Evolutionary conservation across 768 basidiomycete genomes (phyloP).

Genomic region (Naematelia encephala): DNA sequence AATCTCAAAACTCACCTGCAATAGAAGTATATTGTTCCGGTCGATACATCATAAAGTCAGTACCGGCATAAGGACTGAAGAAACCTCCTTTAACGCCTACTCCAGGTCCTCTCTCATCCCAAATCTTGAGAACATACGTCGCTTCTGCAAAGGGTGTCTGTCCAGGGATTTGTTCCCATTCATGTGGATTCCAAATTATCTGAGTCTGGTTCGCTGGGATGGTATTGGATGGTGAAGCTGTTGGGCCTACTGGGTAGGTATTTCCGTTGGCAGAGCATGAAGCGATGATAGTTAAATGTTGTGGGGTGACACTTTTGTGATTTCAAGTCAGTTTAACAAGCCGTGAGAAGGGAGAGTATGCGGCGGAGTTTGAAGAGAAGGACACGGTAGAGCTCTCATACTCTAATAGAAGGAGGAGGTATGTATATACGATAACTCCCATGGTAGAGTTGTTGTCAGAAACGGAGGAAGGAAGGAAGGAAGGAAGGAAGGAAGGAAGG

Average conservation of each 20-base stretch:
- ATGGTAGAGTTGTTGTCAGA: neutral
- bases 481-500: neutral
- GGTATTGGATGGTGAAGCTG: conserved; percentile 58
- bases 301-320: conserved; percentile 59
- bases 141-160: conserved; percentile 69
- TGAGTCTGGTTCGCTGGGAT: conserved; percentile 67
- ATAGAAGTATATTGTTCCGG: conserved; percentile 70
- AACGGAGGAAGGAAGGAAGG: neutral
- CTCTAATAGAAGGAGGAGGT: too few species aligned
- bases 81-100: conserved; percentile 62
- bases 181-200: conserved; percentile 72
- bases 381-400: too few species aligned
- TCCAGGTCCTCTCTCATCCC: conserved; percentile 72
- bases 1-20: conserved; percentile 52
- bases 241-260: conserved; percentile 82
- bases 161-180: conserved; percentile 64
- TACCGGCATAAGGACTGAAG: conserved; percentile 64
- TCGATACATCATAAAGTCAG: conserved; percentile 80
- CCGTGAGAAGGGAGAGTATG: too few species aligned
- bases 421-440: too few species aligned
- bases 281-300: conserved; percentile 73
- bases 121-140: conserved; percentile 74
- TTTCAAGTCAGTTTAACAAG: too few species aligned
- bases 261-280: conserved; percentile 75
- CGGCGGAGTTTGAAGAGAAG: too few species aligned